These are phyloP conservation scores for Aspergillus aculeatinus DNA, from an alignment of 2,329 filamentous ascomycete species.

Conservation along the genomic window DNA sequence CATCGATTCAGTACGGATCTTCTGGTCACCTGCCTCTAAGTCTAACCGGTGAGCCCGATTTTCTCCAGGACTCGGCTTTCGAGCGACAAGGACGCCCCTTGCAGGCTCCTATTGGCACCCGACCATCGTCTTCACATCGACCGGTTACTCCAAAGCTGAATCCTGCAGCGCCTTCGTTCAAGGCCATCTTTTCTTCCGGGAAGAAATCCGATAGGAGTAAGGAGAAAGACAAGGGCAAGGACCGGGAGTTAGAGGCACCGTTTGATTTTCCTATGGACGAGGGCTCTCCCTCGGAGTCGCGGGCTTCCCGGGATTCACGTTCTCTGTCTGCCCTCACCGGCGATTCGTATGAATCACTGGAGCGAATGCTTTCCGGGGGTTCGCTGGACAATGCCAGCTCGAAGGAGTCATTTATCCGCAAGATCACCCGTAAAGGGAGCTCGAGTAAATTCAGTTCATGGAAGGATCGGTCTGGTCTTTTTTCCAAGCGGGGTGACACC, in stretches of 20 bases:
- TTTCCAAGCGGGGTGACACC: conserved; percentile 47
- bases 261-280: conserved; percentile 38
- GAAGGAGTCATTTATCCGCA: conserved; percentile 53
- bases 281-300: conserved; percentile 45
- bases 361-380: conserved; percentile 46
- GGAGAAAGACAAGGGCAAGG: conserved; percentile 39
- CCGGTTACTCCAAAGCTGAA: conserved; percentile 66
- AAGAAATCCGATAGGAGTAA: conserved; percentile 48
- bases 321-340: conserved; percentile 47
- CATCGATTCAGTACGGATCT: conserved; percentile 75
- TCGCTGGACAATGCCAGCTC: conserved; percentile 41
- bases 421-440: conserved; percentile 52
- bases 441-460: conserved; percentile 53
- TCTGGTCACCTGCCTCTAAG: conserved; percentile 62
- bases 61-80: conserved; percentile 47
- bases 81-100: conserved; percentile 52
- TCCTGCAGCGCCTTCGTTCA: conserved; percentile 85
- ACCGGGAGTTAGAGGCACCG: conserved; percentile 31
- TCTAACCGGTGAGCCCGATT: conserved; percentile 51
- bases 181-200: conserved; percentile 59
- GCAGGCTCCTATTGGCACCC: conserved; percentile 74
- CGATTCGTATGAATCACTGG: conserved; percentile 50
- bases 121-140: conserved; percentile 61
- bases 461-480: conserved; percentile 50
- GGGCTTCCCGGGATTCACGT: conserved; percentile 46